Percentiles rank a stretch among this genome's conserved stretches.
These are phyloP conservation scores for Crepidotus variabilis DNA, from an alignment of 768 basidiomycete species.

Conservation along the genomic window DNA sequence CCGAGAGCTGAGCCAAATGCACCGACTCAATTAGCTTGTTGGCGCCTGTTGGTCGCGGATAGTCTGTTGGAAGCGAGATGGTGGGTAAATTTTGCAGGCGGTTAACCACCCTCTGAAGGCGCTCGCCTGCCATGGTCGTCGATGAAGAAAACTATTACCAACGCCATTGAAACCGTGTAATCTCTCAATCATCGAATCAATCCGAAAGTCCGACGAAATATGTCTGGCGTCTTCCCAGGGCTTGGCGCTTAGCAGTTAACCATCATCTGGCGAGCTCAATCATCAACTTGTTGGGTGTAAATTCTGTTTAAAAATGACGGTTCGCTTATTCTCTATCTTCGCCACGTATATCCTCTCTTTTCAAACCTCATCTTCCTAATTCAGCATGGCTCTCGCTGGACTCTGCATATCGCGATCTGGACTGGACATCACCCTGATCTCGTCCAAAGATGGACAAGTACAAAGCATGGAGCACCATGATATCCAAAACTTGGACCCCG, in stretches of 20 bases:
- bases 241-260: neutral
- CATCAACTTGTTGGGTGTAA: too few relatives aligned
- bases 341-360: neutral
- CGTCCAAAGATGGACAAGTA: neutral
- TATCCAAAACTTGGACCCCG: neutral
- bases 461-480: neutral
- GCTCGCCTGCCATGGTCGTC: conserved; percentile 36
- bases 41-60: conserved; percentile 74
- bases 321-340: neutral
- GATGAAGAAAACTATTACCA: neutral
- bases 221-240: neutral
- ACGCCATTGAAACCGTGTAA: neutral
- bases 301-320: too few relatives aligned
- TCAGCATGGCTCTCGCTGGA: neutral
- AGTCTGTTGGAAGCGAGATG: conserved; percentile 93
- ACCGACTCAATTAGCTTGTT: conserved; percentile 84
- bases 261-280: neutral
- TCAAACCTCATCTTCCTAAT: neutral
- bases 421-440: neutral
- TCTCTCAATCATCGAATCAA: neutral
- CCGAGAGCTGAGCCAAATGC: conserved; percentile 66
- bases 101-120: conserved; percentile 53
- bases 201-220: neutral
- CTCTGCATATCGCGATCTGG: neutral
- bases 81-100: conserved; percentile 81